Percentiles rank a stretch among this genome's conserved stretches.
Conservation (phyloP, 2,329 filamentous ascomycete genomes). For the Aspergillus japonicus region DNA sequence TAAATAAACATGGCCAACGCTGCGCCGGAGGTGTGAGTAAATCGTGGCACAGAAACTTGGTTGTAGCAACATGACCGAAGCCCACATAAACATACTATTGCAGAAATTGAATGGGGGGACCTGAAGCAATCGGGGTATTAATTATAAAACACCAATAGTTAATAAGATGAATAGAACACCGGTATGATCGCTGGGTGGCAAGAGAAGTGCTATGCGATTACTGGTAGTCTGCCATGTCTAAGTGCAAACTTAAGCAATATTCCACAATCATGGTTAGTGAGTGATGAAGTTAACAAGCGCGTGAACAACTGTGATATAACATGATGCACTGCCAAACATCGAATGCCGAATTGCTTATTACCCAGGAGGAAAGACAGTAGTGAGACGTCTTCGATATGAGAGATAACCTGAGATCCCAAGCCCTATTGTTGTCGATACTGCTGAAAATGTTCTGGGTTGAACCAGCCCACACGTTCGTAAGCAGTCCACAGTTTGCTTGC, state of each 20-base stretch:
- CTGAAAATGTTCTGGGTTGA: conserved; percentile 57
- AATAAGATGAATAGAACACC: no score
- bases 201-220: neutral
- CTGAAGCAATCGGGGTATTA: no score
- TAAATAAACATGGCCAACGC: no score
- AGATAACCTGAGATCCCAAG: neutral
- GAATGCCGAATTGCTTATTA: conserved; percentile 11
- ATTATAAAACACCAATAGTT: no score
- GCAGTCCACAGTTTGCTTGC: conserved; percentile 88
- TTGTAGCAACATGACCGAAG: no score
- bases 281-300: neutral
- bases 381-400: neutral
- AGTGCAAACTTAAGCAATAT: neutral
- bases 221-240: neutral
- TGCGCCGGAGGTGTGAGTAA: no score
- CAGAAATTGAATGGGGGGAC: no score
- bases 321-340: neutral
- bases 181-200: no score
- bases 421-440: conserved; percentile 37
- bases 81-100: no score
- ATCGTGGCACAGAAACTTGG: no score
- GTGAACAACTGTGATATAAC: neutral
- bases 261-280: neutral
- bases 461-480: conserved; percentile 84
- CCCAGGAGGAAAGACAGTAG: neutral